A percentile compares a stretch with the other conserved stretches of the same genome.
These are phyloP conservation scores for Entomophthora muscae DNA, from an alignment of 371 early-diverging fungal genomes.

Conservation along the genomic window DNA sequence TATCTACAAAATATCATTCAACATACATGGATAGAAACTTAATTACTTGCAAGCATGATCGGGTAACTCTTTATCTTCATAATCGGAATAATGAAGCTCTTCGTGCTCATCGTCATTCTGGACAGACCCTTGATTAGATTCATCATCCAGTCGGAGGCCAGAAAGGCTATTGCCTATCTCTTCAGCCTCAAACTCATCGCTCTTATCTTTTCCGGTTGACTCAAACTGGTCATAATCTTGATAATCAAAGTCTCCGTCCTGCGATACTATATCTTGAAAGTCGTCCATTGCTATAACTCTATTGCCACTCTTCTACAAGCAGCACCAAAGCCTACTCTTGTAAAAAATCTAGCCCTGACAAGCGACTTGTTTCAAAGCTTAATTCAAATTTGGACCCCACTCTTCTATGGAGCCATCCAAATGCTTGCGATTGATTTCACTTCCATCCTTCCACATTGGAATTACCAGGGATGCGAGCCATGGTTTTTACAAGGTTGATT, in stretches of 20 bases:
- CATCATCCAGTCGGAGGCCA: background rate
- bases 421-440: no score
- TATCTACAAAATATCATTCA: slow-evolving; percentile 25
- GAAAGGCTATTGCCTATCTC: slow-evolving; percentile 19
- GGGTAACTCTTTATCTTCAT: slow-evolving; percentile 44
- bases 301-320: no score
- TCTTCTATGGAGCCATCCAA: no score
- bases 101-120: slow-evolving; percentile 21
- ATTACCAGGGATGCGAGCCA: no score
- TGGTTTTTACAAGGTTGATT: no score
- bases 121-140: background rate
- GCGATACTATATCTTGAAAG: background rate
- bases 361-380: no score
- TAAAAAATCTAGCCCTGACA: no score
- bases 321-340: no score
- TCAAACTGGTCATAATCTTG: slow-evolving; percentile 24
- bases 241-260: slow-evolving; percentile 11
- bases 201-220: slow-evolving; percentile 11
- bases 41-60: slow-evolving; percentile 70
- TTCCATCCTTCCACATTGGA: no score
- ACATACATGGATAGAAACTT: background rate
- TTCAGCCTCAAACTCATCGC: slow-evolving; percentile 10
- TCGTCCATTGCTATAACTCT: background rate
- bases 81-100: slow-evolving; percentile 20
- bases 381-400: no score